Evolutionary conservation across 371 early-diverging fungal species (phyloP), one percentile per base, ranked within the genome.

Genomic region (Mucor saturninus): DNA sequence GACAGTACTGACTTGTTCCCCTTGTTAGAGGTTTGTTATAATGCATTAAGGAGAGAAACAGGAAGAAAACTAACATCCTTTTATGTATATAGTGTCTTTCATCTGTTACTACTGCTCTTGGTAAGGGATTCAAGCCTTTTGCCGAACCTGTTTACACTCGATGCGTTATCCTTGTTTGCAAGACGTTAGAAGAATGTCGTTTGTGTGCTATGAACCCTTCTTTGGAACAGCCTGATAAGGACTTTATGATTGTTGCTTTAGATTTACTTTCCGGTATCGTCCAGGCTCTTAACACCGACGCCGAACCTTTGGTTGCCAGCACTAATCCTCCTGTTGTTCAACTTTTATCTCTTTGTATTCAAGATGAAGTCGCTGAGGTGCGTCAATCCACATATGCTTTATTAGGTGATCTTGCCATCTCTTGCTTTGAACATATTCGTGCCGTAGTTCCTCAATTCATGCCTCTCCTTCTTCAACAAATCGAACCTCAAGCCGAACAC

Each of bases 361-460:
- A 58, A 38, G 93, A 97, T 64, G 68, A 83, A 4, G 82, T 85
- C 32, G 79, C 90, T 13, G 94, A 96, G 59, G 95, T 97, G 21
- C 89, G 93, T 51, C 96, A 96, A 76, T 92, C 93, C n/a, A 91
- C 98, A 31, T 95, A 90, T 76, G 97, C 96, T 7, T 86, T 96
- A 50, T 78, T 97, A 38, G 98, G 98, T 38, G 98, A 97, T 74
- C 81, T 97, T 62, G 88, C 95, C 7, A 92, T 93, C 61, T 83
- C 86, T 56, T 87, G 89, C 60, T 96, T 92, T 74, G 72, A 77
- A 52, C 87, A 89, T 38, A 78, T 97, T 13, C 84, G 81, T 59
- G 89, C 92, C 10, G 87, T 85, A 64, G 71, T 96, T 59, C 84
- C 86, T 51, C 84, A 84, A 39, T 83, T 93, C 68, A 84, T 96